Conservation (phyloP, 2,329 filamentous ascomycete species). For the Plenodomus biglobosus region DNA sequence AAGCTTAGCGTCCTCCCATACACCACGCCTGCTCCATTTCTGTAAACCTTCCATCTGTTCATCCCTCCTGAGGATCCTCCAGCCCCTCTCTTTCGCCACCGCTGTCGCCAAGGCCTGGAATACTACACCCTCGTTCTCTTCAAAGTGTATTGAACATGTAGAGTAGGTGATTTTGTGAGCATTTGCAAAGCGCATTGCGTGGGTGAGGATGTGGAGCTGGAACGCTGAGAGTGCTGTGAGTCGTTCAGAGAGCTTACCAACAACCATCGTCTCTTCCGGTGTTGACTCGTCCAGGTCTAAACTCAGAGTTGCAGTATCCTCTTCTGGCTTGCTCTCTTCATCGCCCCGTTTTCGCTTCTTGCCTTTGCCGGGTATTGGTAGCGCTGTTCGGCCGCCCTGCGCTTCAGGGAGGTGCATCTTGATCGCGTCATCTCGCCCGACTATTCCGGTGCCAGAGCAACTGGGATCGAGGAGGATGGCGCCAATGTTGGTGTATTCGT, state of each 20-base stretch:
- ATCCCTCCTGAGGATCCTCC: conserved; percentile 71
- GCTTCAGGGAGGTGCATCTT: conserved; percentile 58
- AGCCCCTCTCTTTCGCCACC: conserved; percentile 67
- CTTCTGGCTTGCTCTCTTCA: conserved; percentile 2
- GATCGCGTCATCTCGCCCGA: conserved; percentile 78
- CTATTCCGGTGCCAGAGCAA: conserved; percentile 93
- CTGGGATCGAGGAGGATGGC: conserved; percentile 87
- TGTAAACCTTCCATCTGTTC: conserved; percentile 76
- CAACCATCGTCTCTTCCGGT: conserved; percentile 44
- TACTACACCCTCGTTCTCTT: conserved; percentile 89
- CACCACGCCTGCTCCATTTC: conserved; percentile 67
- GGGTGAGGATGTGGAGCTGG: conserved; percentile 77
- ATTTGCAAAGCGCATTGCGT: conserved; percentile 79
- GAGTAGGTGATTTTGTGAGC: conserved; percentile 76
- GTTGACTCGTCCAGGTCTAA: conserved; percentile 34
- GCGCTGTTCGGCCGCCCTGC: conserved; percentile 22
- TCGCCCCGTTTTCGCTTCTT: conserved; percentile 40
- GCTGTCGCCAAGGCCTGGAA: conserved; percentile 68
- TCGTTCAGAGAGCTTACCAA: conserved; percentile 52
- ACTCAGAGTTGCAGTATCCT: conserved; percentile 16
- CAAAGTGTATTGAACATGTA: conserved; percentile 83
- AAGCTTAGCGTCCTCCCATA: conserved; percentile 45
- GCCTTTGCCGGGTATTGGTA: conserved; percentile 17
- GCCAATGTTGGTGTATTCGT: conserved; percentile 68
- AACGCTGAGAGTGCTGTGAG: conserved; percentile 76